Evolutionary conservation across 257 asterid genomes (phyloP).

Genomic region (Rhazya stricta): DNA sequence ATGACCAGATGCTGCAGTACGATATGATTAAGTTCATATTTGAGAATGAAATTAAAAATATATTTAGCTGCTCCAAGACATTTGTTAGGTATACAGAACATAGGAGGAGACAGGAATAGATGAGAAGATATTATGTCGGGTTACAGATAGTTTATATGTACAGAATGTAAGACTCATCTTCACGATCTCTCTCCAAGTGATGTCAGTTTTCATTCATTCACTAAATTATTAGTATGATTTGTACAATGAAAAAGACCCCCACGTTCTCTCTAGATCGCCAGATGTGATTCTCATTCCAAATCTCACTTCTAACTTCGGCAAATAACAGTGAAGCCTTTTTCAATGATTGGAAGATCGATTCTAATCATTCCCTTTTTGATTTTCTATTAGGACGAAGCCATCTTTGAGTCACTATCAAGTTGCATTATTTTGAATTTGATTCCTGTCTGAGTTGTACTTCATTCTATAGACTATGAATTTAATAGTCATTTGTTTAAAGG

Average conservation of each 20-base stretch:
- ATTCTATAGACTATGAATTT: not conserved
- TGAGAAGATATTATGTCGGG: slow-evolving; percentile 3
- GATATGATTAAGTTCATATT: not conserved
- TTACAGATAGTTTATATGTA: not conserved
- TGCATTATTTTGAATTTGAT: slow-evolving; percentile 18
- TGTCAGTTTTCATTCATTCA: slow-evolving; percentile 11
- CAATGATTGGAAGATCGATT: slow-evolving; percentile 6
- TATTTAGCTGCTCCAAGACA: not conserved
- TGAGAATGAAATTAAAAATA: too few relatives aligned
- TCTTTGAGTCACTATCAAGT: not conserved
- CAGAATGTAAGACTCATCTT: not conserved
- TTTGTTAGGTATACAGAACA: slow-evolving; percentile 1
- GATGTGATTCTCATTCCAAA: slow-evolving; percentile 17
- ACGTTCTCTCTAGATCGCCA: slow-evolving; percentile 23
- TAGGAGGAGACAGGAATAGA: slow-evolving; percentile 4
- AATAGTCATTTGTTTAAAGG: not conserved
- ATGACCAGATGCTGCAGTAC: not conserved
- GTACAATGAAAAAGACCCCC: slow-evolving; percentile 20
- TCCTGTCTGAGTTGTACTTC: slow-evolving; percentile 10
- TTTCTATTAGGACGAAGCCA: too few relatives aligned
- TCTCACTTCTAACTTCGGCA: not conserved
- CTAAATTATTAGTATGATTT: not conserved
- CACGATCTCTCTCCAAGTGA: slow-evolving; percentile 16
- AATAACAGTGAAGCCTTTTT: slow-evolving; percentile 2
- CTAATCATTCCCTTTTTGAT: slow-evolving; percentile 11